These are phyloP conservation scores for Sphaerostilbella broomeana DNA, from an alignment of 2,329 filamentous ascomycete species.

Conservation along the genomic window DNA sequence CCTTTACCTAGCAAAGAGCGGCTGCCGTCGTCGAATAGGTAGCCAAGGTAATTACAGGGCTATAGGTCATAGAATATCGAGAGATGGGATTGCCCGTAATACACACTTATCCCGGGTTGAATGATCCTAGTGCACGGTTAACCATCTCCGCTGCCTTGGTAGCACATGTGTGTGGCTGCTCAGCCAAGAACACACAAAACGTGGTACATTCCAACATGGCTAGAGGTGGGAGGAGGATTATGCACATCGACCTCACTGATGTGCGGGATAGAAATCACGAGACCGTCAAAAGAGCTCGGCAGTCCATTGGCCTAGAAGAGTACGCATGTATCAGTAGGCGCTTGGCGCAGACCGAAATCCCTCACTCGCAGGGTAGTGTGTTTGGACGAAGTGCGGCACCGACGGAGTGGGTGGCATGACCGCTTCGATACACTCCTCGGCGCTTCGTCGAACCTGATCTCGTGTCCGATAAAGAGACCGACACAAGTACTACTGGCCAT, in stretches of 20 bases:
- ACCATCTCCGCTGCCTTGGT: neutral
- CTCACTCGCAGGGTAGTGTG: neutral
- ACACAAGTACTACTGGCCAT: neutral
- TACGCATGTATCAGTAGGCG: conserved; percentile 10
- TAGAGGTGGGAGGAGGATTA: neutral
- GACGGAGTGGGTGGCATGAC: conserved; percentile 6
- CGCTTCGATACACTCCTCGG: too few species aligned
- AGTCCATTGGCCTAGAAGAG: conserved; percentile 6
- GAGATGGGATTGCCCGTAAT: too few species aligned
- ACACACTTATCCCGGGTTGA: too few species aligned
- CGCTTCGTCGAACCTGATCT: neutral
- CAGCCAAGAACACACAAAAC: too few species aligned
- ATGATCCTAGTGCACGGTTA: too few species aligned
- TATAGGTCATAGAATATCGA: too few species aligned
- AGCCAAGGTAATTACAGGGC: too few species aligned
- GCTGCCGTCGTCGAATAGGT: too few species aligned
- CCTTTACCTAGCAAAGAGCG: too few species aligned
- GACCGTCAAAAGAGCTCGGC: too few species aligned
- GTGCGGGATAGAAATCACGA: conserved; percentile 7
- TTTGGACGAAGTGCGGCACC: too few species aligned
- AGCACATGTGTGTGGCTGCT: neutral
- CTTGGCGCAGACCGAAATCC: conserved; percentile 12
- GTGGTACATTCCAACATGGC: too few species aligned
- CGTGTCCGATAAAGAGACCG: conserved; percentile 4
- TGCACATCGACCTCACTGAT: conserved; percentile 7